Base-by-base conservation (phyloP, 1,139 yeast genomes). In the Yamadazyma triangularis region DNA sequence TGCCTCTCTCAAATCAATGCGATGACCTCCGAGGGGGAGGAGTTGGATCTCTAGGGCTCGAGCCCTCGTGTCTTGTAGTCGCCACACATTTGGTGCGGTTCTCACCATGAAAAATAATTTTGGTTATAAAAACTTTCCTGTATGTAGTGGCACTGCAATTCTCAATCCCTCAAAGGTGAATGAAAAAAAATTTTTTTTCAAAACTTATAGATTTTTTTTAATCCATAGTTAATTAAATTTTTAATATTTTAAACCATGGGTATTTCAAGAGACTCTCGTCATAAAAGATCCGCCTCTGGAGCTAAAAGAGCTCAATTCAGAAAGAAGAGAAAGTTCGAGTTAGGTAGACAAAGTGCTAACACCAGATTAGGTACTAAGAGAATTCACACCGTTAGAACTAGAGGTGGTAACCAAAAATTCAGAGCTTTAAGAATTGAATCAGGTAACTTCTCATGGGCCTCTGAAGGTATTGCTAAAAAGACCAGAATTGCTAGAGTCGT, bases 181-280 rank as follows among this genome's bases (percentile, higher is more conserved):
- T n/a, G n/a, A 24, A 8, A 12, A 25, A 25, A 28, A 29, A 30
- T 18, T 30, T 33, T 31, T 26, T 24, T 24, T 28, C 23, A 25
- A 18, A 13, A 11, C 21, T 25, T 12, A 15, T 24, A 23, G 20
- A 20, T 22, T 29, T 25, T 23, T 21, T 11, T 16, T 14, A 20
- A 10, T n/a, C 7, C n/a, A n/a, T n/a, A n/a, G n/a, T n/a, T n/a
- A n/a, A n/a, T n/a, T n/a, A n/a, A n/a, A n/a, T n/a, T n/a, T n/a
- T n/a, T n/a, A n/a, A n/a, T 24, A 32, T 4, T 13, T 22, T 42
- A 48, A 52, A 61, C 47, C 53, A 91, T 91, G 98, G 97, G 98
- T 89, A 91, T 91, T 85, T 89, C 97, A 76, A 93, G 99, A 83
- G 98, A 91, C 80, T 89, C 98, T 73, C 96, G 96, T 79, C 98